Conservation (phyloP, 163 green algal genomes). For the Trebouxiophyceae sp. region DNA sequence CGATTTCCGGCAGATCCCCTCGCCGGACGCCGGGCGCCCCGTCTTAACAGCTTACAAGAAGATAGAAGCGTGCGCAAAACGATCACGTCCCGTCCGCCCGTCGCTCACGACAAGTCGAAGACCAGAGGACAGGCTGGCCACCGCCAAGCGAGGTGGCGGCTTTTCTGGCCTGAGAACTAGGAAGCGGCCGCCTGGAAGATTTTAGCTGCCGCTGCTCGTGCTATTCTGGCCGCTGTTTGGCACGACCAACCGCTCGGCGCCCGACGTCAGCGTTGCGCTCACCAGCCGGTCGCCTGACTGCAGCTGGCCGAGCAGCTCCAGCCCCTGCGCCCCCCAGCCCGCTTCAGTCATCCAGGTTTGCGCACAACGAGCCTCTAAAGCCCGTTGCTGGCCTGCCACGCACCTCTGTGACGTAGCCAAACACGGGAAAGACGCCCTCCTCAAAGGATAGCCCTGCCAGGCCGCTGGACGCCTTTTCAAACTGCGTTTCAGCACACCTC, state of each 20-base stretch:
- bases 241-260: constrained; percentile 42
- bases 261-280: constrained; percentile 30
- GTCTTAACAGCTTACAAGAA: too few species aligned
- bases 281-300: constrained; percentile 46
- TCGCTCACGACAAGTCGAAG: too few species aligned
- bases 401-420: constrained; percentile 82
- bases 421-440: constrained; percentile 88
- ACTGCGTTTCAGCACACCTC: constrained; percentile 9
- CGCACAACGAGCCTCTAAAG: background rate
- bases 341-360: background rate
- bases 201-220: background rate
- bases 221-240: background rate
- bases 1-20: too few species aligned
- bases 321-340: too few species aligned
- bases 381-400: background rate
- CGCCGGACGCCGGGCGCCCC: too few species aligned
- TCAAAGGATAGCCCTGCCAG: constrained; percentile 88
- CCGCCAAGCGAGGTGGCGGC: too few species aligned
- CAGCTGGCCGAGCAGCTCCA: constrained; percentile 11
- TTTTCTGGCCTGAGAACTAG: background rate
- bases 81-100: too few species aligned
- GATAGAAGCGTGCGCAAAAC: too few species aligned
- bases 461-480: constrained; percentile 35
- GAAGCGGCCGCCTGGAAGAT: background rate
- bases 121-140: too few species aligned